These are phyloP conservation scores for Sporothrix pallida DNA, from an alignment of 2,329 filamentous ascomycete species.

Conservation along the genomic window DNA sequence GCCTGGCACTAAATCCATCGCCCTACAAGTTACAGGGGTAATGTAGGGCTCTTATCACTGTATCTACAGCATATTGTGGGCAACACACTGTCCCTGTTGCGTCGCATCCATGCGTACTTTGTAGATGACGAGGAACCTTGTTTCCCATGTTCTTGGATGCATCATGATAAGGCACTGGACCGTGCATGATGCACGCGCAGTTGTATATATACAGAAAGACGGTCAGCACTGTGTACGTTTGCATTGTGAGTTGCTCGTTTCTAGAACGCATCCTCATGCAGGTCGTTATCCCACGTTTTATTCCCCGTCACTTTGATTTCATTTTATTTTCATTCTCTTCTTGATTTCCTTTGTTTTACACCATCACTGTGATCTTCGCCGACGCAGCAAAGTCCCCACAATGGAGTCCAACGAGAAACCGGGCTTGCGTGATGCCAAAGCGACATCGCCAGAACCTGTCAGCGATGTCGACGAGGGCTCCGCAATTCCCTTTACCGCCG, in stretches of 20 bases:
- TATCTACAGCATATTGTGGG: not conserved
- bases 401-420: slow-evolving; percentile 10
- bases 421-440: not conserved
- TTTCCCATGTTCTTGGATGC: not conserved
- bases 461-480: slow-evolving; percentile 28
- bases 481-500: slow-evolving; percentile 16
- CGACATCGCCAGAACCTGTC: not conserved
- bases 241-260: not conserved
- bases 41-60: not conserved
- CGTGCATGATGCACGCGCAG: not conserved
- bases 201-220: slow-evolving; percentile 19
- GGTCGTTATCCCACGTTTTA: not conserved
- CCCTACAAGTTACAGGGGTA: not conserved
- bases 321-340: not conserved
- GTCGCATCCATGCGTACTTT: not conserved
- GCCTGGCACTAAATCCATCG: not conserved
- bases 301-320: too few relatives aligned
- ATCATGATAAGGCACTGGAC: slow-evolving; percentile 17
- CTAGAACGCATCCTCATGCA: not conserved
- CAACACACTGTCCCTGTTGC: not conserved
- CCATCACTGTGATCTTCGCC: not conserved
- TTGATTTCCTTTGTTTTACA: not conserved
- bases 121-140: not conserved
- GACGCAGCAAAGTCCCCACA: not conserved
- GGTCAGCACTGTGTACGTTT: not conserved